Conservation (phyloP, 2,329 filamentous ascomycete genomes). For the Monilinia polystroma region DNA sequence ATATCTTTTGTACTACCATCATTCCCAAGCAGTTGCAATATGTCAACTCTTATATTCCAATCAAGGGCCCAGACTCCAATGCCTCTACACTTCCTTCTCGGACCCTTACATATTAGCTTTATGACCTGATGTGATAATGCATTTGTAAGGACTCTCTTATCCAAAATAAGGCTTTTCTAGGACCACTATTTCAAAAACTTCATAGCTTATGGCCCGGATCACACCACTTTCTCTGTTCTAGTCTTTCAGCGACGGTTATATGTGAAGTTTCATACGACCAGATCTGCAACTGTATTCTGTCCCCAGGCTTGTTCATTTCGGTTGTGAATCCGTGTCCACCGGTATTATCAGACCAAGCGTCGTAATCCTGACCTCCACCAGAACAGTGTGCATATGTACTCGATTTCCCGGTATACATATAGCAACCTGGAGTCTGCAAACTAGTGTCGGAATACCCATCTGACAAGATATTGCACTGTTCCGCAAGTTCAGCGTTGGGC, state of each 20-base stretch:
- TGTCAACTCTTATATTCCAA: too few species aligned
- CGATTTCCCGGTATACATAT: background rate
- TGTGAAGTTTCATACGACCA: constrained; percentile 15
- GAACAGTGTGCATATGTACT: background rate
- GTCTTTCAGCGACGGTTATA: constrained; percentile 14
- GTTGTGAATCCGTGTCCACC: constrained; percentile 14
- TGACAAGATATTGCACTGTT: background rate
- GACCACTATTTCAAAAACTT: background rate
- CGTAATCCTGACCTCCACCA: background rate
- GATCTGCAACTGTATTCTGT: constrained; percentile 9
- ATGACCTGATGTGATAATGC: background rate
- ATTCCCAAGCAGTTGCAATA: too few species aligned
- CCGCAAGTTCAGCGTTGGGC: background rate
- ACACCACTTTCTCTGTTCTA: constrained; percentile 20
- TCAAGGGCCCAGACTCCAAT: too few species aligned
- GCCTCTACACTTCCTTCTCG: background rate
- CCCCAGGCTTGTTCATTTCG: background rate
- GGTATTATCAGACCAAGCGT: constrained; percentile 7
- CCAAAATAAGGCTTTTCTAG: background rate
- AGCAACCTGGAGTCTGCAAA: background rate
- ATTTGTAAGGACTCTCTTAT: background rate
- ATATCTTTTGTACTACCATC: too few species aligned
- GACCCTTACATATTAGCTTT: background rate
- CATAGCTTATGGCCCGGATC: background rate
- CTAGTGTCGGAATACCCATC: background rate